These are phyloP conservation scores for Sordariomycetes sp. DNA, from an alignment of 2,329 filamentous ascomycete species.

Conservation along the genomic window DNA sequence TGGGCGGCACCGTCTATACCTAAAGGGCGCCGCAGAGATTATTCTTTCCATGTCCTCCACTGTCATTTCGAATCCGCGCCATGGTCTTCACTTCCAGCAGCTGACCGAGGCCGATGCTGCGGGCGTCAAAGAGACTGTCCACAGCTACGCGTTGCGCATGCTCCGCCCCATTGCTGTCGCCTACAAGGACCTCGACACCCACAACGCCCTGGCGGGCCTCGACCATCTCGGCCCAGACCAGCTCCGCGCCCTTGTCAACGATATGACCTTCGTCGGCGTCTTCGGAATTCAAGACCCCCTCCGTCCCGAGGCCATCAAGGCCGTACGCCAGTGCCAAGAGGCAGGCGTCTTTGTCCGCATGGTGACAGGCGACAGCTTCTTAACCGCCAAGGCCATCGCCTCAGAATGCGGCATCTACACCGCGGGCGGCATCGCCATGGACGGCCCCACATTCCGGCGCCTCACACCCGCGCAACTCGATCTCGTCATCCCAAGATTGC, in stretches of 20 bases:
- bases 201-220: constrained; percentile 20
- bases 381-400: constrained; percentile 29
- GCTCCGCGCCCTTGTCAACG: constrained; percentile 7
- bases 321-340: constrained; percentile 46
- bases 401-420: constrained; percentile 43
- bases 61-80: constrained; percentile 29
- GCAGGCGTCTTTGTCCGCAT: constrained; percentile 57
- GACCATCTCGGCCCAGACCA: constrained; percentile 5
- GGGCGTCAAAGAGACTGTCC: constrained; percentile 18
- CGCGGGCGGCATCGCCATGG: constrained; percentile 44
- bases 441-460: constrained; percentile 41
- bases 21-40: constrained; percentile 46
- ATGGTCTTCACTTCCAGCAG: constrained; percentile 13
- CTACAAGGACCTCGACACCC: constrained; percentile 49
- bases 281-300: constrained; percentile 59
- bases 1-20: constrained; percentile 33
- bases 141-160: constrained; percentile 50
- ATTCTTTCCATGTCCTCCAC: constrained; percentile 30
- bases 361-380: constrained; percentile 36
- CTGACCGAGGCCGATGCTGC: constrained; percentile 17
- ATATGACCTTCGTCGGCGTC: constrained; percentile 25
- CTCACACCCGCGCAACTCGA: constrained; percentile 31
- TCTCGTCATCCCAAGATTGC: constrained; percentile 45
- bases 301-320: constrained; percentile 45
- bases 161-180: constrained; percentile 53